Evolutionary conservation across 2,329 filamentous ascomycete species (phyloP).

Genomic region (Arthroderma uncinatum): DNA sequence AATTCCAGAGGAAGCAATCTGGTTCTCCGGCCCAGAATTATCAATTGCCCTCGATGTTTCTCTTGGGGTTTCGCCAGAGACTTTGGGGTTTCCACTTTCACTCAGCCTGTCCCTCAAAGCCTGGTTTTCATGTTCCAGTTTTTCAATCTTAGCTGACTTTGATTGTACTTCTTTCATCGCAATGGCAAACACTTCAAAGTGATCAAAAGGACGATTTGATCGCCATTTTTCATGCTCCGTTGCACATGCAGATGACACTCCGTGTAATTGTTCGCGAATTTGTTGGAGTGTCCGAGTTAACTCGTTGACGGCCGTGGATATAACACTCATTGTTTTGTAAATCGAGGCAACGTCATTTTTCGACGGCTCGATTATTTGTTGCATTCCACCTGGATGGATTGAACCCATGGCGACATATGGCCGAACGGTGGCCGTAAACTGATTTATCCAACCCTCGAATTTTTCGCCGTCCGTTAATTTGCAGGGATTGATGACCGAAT

Average conservation of each 20-base stretch:
- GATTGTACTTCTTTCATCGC: conserved; percentile 11
- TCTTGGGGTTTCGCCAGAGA: not conserved
- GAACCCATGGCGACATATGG: not conserved
- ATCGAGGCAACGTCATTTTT: not conserved
- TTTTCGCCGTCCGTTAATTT: not conserved
- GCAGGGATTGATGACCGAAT: not conserved
- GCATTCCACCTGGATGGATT: not conserved
- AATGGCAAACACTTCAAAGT: conserved; percentile 10
- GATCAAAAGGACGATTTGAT: not conserved
- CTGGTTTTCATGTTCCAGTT: conserved; percentile 7
- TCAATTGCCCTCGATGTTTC: not conserved
- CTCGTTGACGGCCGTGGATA: conserved; percentile 7
- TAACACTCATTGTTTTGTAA: not conserved
- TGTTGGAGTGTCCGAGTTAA: conserved; percentile 7
- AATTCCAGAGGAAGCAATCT: not conserved
- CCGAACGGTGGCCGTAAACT: not conserved
- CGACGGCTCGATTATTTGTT: not conserved
- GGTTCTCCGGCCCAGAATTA: not conserved
- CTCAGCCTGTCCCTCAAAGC: conserved; percentile 3
- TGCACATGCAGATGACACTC: not conserved
- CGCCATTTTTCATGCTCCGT: not conserved
- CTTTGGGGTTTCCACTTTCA: not conserved
- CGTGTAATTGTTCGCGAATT: conserved; percentile 4
- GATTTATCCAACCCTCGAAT: not conserved
- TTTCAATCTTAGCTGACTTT: conserved; percentile 6